Conservation (phyloP, 2,329 filamentous ascomycete species). For the Berkeleyomyces basicola region DNA sequence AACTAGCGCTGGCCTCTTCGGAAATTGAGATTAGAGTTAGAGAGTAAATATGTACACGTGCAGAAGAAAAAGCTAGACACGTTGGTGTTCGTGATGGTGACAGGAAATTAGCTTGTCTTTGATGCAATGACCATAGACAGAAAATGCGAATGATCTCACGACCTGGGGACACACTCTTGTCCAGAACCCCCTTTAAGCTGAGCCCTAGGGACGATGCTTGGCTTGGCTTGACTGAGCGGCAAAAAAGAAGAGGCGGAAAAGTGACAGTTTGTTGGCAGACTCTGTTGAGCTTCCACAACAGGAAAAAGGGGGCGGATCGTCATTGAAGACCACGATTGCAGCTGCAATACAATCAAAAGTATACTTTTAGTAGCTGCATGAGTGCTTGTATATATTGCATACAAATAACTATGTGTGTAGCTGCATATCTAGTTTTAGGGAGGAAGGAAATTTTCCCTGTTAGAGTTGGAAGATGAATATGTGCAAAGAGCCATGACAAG, state of each 20-base stretch:
- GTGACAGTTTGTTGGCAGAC: neutral
- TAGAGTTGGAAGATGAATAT: too few species aligned
- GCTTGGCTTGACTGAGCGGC: neutral
- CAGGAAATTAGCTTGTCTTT: neutral
- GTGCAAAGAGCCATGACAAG: too few species aligned
- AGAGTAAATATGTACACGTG: neutral
- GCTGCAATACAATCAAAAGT: neutral
- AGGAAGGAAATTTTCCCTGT: too few species aligned
- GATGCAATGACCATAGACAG: neutral
- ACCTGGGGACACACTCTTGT: neutral
- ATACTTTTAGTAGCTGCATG: too few species aligned
- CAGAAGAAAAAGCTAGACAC: too few species aligned
- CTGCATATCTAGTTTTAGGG: too few species aligned
- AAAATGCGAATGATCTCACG: neutral
- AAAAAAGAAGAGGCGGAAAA: neutral
- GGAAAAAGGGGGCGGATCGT: neutral
- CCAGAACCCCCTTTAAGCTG: too few species aligned
- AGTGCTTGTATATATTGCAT: too few species aligned
- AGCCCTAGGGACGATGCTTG: neutral
- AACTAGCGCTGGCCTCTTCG: neutral
- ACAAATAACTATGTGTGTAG: too few species aligned
- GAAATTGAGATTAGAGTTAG: neutral
- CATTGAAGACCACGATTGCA: neutral
- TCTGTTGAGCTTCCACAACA: neutral
- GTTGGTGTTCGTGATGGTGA: neutral